Evolutionary conservation across 257 asterid genomes (phyloP), one percentile per base, ranked within the genome.

Genomic region (Solanum verrucosum): DNA sequence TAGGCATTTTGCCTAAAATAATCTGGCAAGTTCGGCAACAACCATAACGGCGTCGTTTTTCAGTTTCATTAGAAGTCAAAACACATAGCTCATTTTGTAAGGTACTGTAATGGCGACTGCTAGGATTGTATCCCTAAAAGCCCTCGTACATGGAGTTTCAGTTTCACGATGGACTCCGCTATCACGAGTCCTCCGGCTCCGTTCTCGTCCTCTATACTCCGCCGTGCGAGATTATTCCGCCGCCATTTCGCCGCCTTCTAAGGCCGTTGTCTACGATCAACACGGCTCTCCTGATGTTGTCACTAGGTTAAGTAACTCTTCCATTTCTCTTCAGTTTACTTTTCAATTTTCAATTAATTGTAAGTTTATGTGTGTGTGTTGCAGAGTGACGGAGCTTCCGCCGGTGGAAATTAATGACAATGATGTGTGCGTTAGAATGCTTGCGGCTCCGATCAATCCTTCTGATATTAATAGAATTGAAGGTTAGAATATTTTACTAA

Each of bases 371-470:
- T 67, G 18, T 25, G 15, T 63, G 27, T 65, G 18, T 56, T 91
- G 93, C 92, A 93, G 95, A 93, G 84, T 97, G 71, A 90, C 88
- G 23, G 94, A 95, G 82, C 90, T 96, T 42, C 95, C 98, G 16
- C 96, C 98, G 18, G 92, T 92, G 87, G 98, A 95, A 65, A 93
- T 97, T 1, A 93, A 94, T 83, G 96, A 94, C 14, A 85, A 92
- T 33, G 99, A 97, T n/a, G 95, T 95, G 21, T 97, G 99, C 89
- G 99, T 97, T 87, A 92, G 94, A 92, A 96, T 97, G 98, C 95
- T 97, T 37, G 99, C 99, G 20, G 91, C 99, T 84, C 99, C 99
- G 5, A 95, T 97, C 82, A 97, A 97, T 87, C 99, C 99, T 70
- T 97, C 99, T 59, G 99, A 97, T 88, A 94, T 97, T 83, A 97